These are phyloP conservation scores for Scutellaria baicalensis DNA, from an alignment of 257 asterid genomes.

Conservation along the genomic window DNA sequence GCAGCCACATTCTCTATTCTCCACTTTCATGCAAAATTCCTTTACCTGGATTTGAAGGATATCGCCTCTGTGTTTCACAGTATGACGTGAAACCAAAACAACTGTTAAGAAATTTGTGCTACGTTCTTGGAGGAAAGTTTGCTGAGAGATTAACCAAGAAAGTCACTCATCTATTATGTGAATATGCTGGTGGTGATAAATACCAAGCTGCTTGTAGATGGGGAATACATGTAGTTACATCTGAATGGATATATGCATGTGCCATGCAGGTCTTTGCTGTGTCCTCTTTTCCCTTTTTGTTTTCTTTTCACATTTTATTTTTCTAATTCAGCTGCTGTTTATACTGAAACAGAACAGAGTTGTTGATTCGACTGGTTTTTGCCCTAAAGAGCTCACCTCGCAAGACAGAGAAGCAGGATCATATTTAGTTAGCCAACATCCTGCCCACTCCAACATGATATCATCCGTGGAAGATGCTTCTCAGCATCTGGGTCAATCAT, in stretches of 20 bases:
- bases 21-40: slow-evolving; percentile 92
- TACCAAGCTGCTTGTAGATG: slow-evolving; percentile 74
- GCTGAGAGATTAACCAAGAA: slow-evolving; percentile 59
- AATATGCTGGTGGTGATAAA: slow-evolving; percentile 74
- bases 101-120: slow-evolving; percentile 78
- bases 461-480: slow-evolving; percentile 41
- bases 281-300: slow-evolving; percentile 9
- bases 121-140: slow-evolving; percentile 67
- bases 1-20: slow-evolving; percentile 79
- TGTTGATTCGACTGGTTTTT: slow-evolving; percentile 55
- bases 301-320: slow-evolving; percentile 4
- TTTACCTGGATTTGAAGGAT: slow-evolving; percentile 61
- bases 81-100: slow-evolving; percentile 66
- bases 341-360: slow-evolving; percentile 66
- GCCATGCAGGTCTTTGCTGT: slow-evolving; percentile 53
- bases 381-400: slow-evolving; percentile 60
- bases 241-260: slow-evolving; percentile 87
- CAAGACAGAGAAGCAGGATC: slow-evolving; percentile 61
- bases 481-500: slow-evolving; percentile 42
- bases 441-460: slow-evolving; percentile 52
- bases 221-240: slow-evolving; percentile 67
- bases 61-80: slow-evolving; percentile 71
- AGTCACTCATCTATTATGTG: slow-evolving; percentile 74
- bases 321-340: slow-evolving; percentile 19
- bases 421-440: slow-evolving; percentile 61